phyloP scores from a whole-genome alignment of 2,329 filamentous ascomycete genomes.

The Tolypocladium sp. region DNA sequence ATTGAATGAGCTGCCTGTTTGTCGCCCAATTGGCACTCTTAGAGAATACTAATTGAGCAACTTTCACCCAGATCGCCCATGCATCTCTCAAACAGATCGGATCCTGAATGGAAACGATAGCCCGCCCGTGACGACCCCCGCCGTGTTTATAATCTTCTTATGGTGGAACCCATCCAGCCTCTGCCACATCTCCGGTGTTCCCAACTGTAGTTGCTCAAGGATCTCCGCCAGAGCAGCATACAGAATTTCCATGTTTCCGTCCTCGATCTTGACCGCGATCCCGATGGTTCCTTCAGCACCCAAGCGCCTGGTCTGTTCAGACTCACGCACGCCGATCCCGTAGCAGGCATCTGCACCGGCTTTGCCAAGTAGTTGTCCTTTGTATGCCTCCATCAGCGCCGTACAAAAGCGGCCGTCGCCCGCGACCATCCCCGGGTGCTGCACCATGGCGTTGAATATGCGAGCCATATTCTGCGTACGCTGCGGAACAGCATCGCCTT shows the following conservation, averaged over 20 bases:
- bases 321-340: constrained; percentile 30
- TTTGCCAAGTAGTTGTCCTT: constrained; percentile 32
- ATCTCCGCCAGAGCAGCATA: constrained; percentile 34
- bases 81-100: not conserved
- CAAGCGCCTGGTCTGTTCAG: constrained; percentile 23
- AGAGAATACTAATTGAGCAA: too few relatives aligned
- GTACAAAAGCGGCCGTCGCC: constrained; percentile 39
- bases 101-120: not conserved
- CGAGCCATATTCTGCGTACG: constrained; percentile 17
- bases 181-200: constrained; percentile 16
- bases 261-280: constrained; percentile 38
- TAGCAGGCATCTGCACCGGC: constrained; percentile 40
- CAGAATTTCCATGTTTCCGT: constrained; percentile 32
- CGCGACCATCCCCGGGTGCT: constrained; percentile 31
- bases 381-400: constrained; percentile 28
- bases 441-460: constrained; percentile 32
- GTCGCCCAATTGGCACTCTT: too few relatives aligned
- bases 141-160: constrained; percentile 25
- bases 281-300: constrained; percentile 28
- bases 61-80: too few relatives aligned
- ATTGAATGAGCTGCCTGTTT: too few relatives aligned
- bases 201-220: constrained; percentile 31
- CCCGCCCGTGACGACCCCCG: constrained; percentile 24
- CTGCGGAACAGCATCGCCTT: not conserved
- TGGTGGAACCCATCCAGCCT: constrained; percentile 22